These are phyloP conservation scores for Nakazawaea holstii DNA, from an alignment of 805 yeast species.

Conservation along the genomic window DNA sequence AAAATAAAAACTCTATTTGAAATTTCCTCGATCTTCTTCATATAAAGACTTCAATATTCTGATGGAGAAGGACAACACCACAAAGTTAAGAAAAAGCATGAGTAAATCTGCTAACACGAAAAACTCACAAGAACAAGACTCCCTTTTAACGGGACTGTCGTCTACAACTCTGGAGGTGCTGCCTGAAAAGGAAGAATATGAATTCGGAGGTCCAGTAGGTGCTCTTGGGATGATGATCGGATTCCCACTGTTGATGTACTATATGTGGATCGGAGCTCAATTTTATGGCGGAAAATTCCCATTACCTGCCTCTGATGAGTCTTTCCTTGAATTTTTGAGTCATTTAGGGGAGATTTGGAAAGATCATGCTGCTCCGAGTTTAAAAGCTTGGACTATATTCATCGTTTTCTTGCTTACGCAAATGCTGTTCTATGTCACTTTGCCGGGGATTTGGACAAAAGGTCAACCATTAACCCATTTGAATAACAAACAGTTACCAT, in stretches of 20 bases:
- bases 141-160: background rate
- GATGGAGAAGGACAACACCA: background rate
- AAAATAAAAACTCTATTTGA: no score
- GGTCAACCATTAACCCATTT: constrained; percentile 90
- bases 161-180: constrained; percentile 13
- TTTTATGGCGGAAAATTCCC: constrained; percentile 75
- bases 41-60: background rate
- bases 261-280: constrained; percentile 89
- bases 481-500: constrained; percentile 76
- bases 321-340: constrained; percentile 42
- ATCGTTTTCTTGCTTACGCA: constrained; percentile 65
- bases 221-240: constrained; percentile 88
- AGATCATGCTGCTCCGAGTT: constrained; percentile 54
- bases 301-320: constrained; percentile 53
- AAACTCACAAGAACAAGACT: background rate
- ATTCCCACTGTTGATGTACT: constrained; percentile 91
- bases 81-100: no score
- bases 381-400: constrained; percentile 64
- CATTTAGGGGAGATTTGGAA: constrained; percentile 40
- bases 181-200: constrained; percentile 62
- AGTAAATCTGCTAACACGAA: background rate
- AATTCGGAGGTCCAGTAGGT: constrained; percentile 92
- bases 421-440: constrained; percentile 65
- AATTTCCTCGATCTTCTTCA: background rate
- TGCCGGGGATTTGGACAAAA: constrained; percentile 93